phyloP scores from a whole-genome alignment of 1,284 basidiomycete species.

The Malassezia equina region DNA sequence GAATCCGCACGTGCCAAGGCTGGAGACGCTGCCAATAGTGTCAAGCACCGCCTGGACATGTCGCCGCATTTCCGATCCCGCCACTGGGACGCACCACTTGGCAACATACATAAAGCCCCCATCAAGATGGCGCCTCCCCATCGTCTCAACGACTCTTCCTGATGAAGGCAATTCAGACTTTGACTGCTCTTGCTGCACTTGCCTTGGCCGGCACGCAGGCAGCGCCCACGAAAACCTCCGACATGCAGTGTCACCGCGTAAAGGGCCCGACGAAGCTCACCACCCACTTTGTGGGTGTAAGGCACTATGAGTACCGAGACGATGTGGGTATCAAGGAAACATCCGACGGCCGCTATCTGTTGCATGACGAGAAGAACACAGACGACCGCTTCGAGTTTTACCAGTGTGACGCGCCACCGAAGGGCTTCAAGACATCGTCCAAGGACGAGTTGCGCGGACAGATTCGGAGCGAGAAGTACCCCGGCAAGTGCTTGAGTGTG shows the following conservation, averaged over 20 bases:
- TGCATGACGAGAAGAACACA: neutral
- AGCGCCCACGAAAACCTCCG: neutral
- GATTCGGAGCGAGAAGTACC: neutral
- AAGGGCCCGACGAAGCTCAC: neutral
- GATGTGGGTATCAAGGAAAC: neutral
- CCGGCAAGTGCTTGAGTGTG: neutral
- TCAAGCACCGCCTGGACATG: too few species aligned
- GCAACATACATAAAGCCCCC: too few species aligned
- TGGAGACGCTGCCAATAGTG: too few species aligned
- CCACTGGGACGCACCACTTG: too few species aligned
- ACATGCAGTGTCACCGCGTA: neutral
- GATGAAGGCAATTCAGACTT: neutral
- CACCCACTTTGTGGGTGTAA: too few species aligned
- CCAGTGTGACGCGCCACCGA: neutral
- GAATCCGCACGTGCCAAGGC: too few species aligned
- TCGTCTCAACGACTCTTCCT: too few species aligned
- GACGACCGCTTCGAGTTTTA: neutral
- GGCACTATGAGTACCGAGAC: too few species aligned
- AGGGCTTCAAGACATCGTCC: neutral
- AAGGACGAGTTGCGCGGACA: neutral
- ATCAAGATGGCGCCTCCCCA: too few species aligned
- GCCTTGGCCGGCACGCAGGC: neutral
- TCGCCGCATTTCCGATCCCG: too few species aligned
- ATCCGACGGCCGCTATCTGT: neutral
- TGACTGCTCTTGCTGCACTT: neutral